Evolutionary conservation across 1,139 yeast species (phyloP).

Genomic region (Zygosaccharomyces pseudobailii): DNA sequence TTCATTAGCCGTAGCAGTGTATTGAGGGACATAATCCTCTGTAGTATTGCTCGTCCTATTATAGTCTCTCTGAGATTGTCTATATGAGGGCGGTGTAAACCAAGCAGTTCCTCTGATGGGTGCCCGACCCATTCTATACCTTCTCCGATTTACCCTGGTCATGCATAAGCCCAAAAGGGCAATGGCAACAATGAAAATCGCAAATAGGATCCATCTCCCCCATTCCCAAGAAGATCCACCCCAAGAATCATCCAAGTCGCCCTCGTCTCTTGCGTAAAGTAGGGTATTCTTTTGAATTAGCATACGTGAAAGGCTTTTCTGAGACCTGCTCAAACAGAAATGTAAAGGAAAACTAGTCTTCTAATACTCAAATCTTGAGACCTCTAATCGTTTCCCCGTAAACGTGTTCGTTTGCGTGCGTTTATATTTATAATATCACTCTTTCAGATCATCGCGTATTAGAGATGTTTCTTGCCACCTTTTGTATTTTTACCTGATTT

Average conservation of each 20-base stretch:
- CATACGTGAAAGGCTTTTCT: neutral
- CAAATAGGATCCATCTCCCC: constrained; percentile 48
- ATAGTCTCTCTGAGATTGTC: constrained; percentile 64
- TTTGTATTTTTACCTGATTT: neutral
- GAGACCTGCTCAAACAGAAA: neutral
- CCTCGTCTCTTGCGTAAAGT: constrained; percentile 3
- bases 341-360: neutral
- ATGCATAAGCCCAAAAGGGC: constrained; percentile 42
- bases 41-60: constrained; percentile 39
- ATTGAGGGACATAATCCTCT: constrained; percentile 56
- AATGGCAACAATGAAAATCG: constrained; percentile 43
- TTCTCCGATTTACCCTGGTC: constrained; percentile 49
- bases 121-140: constrained; percentile 55
- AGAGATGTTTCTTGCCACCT: neutral
- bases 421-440: neutral
- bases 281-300: neutral
- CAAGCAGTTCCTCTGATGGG: constrained; percentile 85
- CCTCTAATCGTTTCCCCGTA: neutral
- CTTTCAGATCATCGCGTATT: neutral
- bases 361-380: neutral
- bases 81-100: constrained; percentile 88
- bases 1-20: constrained; percentile 59
- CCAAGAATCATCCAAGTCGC: neutral
- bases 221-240: constrained; percentile 26
- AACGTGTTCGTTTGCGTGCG: neutral